Evolutionary conservation across 2,329 filamentous ascomycete genomes (phyloP).

Genomic region (Aspergillus ustus): DNA sequence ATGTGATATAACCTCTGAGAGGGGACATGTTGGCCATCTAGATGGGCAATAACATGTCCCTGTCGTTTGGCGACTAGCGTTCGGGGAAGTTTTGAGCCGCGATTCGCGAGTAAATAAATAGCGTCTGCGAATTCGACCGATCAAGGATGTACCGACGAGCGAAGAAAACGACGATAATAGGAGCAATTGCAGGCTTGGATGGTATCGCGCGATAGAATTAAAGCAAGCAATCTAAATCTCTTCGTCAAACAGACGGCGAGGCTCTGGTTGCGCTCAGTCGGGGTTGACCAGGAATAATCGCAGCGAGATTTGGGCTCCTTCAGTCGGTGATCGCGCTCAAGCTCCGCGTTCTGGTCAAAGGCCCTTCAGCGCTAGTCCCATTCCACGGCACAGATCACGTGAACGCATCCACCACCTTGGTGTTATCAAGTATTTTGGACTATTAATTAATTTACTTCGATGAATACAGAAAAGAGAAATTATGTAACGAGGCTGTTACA

Average conservation of each 20-base stretch:
- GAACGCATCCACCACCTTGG: constrained; percentile 10
- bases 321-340: constrained; percentile 31
- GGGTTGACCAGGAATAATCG: constrained; percentile 7
- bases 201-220: constrained; percentile 2
- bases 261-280: not conserved
- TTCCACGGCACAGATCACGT: constrained; percentile 33
- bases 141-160: constrained; percentile 17
- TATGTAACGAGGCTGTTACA: constrained; percentile 5
- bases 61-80: constrained; percentile 26
- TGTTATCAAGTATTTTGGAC: not conserved
- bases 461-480: not conserved
- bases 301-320: constrained; percentile 21
- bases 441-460: not conserved
- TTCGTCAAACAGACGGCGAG: not conserved
- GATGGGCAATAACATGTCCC: constrained; percentile 43
- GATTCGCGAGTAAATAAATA: constrained; percentile 28
- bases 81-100: constrained; percentile 25
- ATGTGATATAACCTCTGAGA: constrained; percentile 87
- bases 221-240: not conserved
- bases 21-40: constrained; percentile 54
- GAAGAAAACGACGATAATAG: constrained; percentile 7
- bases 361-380: constrained; percentile 30
- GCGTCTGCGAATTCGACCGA: constrained; percentile 14
- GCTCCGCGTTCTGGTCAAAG: constrained; percentile 38
- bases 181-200: not conserved